Conservation (phyloP, 78 protist genomes). For the Dictyostelium citrinum region DNA sequence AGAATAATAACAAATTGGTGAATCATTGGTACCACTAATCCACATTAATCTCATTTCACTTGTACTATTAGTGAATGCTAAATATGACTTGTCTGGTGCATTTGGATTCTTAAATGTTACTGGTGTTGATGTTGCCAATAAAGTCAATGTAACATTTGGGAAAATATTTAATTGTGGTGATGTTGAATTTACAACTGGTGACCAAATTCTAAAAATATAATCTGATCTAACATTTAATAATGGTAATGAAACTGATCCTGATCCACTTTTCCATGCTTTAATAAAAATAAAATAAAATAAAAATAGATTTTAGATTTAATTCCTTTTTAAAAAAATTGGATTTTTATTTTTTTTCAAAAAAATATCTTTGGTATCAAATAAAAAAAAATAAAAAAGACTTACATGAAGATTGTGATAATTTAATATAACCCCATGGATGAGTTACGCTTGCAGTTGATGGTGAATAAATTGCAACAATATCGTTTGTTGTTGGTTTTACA, state of each 20-base stretch:
- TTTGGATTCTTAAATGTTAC: constrained; percentile 41
- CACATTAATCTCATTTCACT: constrained; percentile 54
- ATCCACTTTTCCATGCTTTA: constrained; percentile 47
- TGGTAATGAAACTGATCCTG: constrained; percentile 28
- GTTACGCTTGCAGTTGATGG: constrained; percentile 28
- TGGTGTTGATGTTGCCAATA: neutral
- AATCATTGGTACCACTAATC: constrained; percentile 4
- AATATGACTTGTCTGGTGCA: constrained; percentile 43
- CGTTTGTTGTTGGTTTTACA: neutral
- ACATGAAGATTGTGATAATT: constrained; percentile 12
- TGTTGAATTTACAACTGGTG: constrained; percentile 6
- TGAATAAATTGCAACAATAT: constrained; percentile 60
- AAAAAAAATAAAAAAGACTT: neutral
- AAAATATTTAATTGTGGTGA: neutral
- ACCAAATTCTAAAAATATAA: constrained; percentile 60
- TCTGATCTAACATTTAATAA: constrained; percentile 52
- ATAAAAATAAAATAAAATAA: neutral
- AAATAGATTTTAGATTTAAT: neutral
- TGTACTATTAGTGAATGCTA: constrained; percentile 24
- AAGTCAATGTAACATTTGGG: neutral
- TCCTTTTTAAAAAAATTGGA: too few relatives aligned
- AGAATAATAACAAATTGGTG: constrained; percentile 24
- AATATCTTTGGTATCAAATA: neutral
- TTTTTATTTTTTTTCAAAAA: neutral
- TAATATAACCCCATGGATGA: constrained; percentile 44